Conservation (phyloP, 306 rosid genomes). For the Castanopsis chinensis region DNA sequence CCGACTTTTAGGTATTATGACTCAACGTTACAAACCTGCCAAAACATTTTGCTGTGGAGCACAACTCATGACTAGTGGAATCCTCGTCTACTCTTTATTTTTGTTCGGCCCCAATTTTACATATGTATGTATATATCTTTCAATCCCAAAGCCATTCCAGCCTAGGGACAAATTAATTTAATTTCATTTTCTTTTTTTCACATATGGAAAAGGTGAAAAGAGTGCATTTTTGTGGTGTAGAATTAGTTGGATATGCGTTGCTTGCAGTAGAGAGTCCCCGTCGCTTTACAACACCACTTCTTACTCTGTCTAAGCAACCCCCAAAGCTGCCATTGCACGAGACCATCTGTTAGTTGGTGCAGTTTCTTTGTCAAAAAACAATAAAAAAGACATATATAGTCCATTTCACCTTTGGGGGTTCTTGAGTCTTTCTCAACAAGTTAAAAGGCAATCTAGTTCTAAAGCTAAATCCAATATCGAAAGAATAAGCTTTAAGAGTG, state of each 20-base stretch:
- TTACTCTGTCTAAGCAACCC: slow-evolving; percentile 56
- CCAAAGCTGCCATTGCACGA: slow-evolving; percentile 65
- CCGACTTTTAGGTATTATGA: neutral
- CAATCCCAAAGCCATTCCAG: too few relatives aligned
- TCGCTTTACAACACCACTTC: slow-evolving; percentile 36
- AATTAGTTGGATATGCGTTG: slow-evolving; percentile 31
- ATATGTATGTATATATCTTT: too few relatives aligned
- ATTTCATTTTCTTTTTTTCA: too few relatives aligned
- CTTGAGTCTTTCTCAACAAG: slow-evolving; percentile 30
- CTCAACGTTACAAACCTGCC: neutral
- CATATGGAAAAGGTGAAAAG: neutral
- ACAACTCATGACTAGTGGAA: neutral
- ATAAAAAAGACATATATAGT: neutral
- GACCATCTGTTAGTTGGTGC: slow-evolving; percentile 34
- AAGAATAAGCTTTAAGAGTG: neutral
- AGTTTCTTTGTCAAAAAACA: slow-evolving; percentile 8
- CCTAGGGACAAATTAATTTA: too few relatives aligned
- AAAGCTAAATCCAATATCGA: neutral
- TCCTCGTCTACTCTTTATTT: neutral
- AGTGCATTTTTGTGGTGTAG: neutral
- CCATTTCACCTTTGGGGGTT: neutral
- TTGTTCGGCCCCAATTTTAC: too few relatives aligned
- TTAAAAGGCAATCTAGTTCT: slow-evolving; percentile 21
- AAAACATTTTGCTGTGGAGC: neutral
- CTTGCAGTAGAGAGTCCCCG: slow-evolving; percentile 37